Percentiles rank a stretch among this genome's conserved stretches.
These are phyloP conservation scores for Hypoxylon trugodes DNA, from an alignment of 495 filamentous ascomycete genomes.

Conservation along the genomic window DNA sequence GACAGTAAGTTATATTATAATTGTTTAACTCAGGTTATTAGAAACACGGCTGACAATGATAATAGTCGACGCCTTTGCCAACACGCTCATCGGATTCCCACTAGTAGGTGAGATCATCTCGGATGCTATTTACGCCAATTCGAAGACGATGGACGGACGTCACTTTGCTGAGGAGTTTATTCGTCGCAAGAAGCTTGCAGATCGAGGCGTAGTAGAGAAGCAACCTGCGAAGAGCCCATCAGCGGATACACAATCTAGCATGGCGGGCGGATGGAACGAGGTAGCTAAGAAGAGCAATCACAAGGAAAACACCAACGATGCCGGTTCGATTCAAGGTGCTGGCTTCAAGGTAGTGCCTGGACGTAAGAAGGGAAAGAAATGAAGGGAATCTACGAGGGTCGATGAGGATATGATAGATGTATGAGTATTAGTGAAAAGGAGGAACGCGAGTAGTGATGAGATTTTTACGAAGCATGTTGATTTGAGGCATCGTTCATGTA, in stretches of 20 bases:
- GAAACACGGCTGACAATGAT: constrained; percentile 39
- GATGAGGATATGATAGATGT: neutral
- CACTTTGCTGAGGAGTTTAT: constrained; percentile 96
- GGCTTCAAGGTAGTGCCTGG: constrained; percentile 89
- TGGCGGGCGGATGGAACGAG: constrained; percentile 88
- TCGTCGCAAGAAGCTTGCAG: constrained; percentile 87
- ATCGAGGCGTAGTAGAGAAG: constrained; percentile 80
- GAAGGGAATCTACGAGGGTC: neutral
- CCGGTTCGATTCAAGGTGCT: constrained; percentile 63
- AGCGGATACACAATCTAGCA: constrained; percentile 55
- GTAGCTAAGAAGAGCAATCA: constrained; percentile 86
- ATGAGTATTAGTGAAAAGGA: neutral
- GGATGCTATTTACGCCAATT: constrained; percentile 85
- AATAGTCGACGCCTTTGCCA: constrained; percentile 82
- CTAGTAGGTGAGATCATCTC: constrained; percentile 81
- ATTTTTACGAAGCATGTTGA: neutral
- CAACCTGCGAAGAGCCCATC: constrained; percentile 59
- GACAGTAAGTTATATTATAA: constrained; percentile 63
- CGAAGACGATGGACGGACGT: constrained; percentile 85
- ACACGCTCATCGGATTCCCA: constrained; percentile 76
- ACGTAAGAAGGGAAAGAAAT: constrained; percentile 93
- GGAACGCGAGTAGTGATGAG: neutral
- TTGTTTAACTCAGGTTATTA: constrained; percentile 62
- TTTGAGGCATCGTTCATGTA: constrained; percentile 1
- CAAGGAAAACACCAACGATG: constrained; percentile 54